These are phyloP conservation scores for Nicotiana benthamiana DNA, from an alignment of 257 asterid species.

Conservation along the genomic window DNA sequence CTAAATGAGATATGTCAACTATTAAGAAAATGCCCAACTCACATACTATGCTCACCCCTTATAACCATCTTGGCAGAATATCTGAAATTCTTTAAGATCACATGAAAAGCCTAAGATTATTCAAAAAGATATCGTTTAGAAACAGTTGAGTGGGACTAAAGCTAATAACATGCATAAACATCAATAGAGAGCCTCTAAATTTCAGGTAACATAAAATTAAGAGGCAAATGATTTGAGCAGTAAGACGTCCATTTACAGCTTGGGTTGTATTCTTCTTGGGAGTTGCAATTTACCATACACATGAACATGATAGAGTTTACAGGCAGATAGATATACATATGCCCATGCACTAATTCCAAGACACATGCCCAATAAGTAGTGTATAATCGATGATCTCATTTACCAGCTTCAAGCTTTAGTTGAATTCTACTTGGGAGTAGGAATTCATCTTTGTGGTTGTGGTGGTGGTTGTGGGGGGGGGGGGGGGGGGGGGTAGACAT, in stretches of 20 bases:
- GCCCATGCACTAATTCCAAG: background rate
- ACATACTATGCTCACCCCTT: background rate
- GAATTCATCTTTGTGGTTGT: background rate
- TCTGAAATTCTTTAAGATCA: background rate
- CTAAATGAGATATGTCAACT: constrained; percentile 24
- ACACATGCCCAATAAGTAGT: background rate
- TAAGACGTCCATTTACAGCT: background rate
- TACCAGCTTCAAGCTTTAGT: background rate
- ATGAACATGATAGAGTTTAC: background rate
- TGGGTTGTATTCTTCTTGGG: background rate
- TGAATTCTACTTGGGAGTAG: background rate
- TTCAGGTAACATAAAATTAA: background rate
- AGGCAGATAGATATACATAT: background rate
- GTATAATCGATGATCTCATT: background rate
- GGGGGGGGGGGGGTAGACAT: background rate
- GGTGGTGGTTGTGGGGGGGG: too few species aligned
- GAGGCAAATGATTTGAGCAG: background rate
- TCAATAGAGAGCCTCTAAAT: background rate
- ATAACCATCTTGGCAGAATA: background rate
- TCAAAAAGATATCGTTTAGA: background rate
- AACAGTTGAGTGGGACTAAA: background rate
- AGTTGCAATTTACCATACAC: background rate
- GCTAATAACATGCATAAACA: background rate
- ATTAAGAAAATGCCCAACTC: background rate
- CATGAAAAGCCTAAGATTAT: background rate